Evolutionary conservation across 768 basidiomycete genomes (phyloP).

Genomic region (Tephrocybe sp.): DNA sequence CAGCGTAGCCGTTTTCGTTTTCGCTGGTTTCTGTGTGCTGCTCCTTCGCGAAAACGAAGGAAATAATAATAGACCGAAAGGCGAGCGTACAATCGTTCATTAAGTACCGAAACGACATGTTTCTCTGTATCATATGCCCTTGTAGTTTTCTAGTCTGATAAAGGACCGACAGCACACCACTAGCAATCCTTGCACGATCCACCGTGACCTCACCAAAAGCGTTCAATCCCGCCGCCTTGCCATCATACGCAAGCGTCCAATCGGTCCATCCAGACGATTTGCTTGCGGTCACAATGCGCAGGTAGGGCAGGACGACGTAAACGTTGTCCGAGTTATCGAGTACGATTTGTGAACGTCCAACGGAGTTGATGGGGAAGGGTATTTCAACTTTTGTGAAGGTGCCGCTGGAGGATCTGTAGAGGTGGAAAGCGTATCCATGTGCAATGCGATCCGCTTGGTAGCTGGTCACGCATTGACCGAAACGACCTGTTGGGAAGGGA

Average conservation of each 20-base stretch:
- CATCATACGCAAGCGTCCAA: slow-evolving; percentile 44
- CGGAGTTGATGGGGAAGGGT: slow-evolving; percentile 39
- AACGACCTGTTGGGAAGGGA: slow-evolving; percentile 33
- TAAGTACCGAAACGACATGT: slow-evolving; percentile 11
- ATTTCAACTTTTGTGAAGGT: slow-evolving; percentile 46
- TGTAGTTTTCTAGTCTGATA: slow-evolving; percentile 37
- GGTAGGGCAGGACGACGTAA: slow-evolving; percentile 43
- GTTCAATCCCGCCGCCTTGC: slow-evolving; percentile 35
- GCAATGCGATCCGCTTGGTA: slow-evolving; percentile 36
- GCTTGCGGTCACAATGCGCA: slow-evolving; percentile 43
- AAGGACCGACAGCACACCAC: slow-evolving; percentile 38
- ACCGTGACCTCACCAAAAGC: slow-evolving; percentile 47
- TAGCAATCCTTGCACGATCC: slow-evolving; percentile 36
- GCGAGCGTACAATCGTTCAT: slow-evolving; percentile 26
- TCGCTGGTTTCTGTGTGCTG: slow-evolving; percentile 63
- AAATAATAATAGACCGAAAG: slow-evolving; percentile 26
- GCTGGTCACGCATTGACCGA: slow-evolving; percentile 43
- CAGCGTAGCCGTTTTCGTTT: slow-evolving; percentile 61
- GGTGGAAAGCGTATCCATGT: slow-evolving; percentile 40
- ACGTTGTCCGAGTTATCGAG: slow-evolving; percentile 39
- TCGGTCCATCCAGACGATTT: slow-evolving; percentile 43
- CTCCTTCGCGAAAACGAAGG: slow-evolving; percentile 52
- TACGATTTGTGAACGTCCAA: slow-evolving; percentile 46
- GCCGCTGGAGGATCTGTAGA: slow-evolving; percentile 37
- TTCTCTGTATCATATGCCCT: slow-evolving; percentile 8